Conservation (phyloP, 352 stramenopile species). For the Saprolegnia diclina region DNA sequence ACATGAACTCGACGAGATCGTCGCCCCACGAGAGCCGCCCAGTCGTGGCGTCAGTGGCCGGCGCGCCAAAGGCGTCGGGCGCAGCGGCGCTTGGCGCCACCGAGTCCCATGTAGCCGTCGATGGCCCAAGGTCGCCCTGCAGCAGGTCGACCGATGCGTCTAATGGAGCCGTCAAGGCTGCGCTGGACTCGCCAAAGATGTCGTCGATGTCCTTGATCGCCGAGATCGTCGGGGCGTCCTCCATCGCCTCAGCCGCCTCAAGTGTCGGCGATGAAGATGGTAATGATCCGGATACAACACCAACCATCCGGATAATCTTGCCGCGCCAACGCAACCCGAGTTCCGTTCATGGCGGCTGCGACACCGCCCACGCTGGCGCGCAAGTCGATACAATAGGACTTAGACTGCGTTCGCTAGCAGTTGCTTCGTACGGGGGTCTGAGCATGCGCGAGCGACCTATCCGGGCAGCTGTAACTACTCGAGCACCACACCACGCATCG, state of each 20-base stretch:
- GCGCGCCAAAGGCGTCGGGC: neutral
- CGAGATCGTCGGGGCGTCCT: neutral
- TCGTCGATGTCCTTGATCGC: slow-evolving; percentile 21
- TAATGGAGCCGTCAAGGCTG: neutral
- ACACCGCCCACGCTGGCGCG: no score
- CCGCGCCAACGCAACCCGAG: no score
- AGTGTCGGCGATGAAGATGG: neutral
- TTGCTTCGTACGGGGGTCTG: no score
- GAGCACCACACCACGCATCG: no score
- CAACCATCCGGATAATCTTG: neutral
- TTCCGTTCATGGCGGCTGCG: no score
- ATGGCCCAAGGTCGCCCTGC: neutral
- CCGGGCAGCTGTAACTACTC: no score
- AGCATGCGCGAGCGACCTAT: no score
- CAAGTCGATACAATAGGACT: no score
- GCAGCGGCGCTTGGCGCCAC: neutral
- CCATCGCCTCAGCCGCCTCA: neutral
- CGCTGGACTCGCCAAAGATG: slow-evolving; percentile 13
- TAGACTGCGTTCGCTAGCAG: no score
- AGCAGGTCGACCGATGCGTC: neutral
- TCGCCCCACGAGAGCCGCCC: neutral
- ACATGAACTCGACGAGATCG: slow-evolving; percentile 3
- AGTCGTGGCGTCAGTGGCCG: neutral
- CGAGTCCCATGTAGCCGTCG: neutral
- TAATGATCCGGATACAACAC: neutral